A percentile compares a stretch with the other conserved stretches of the same genome.
Evolutionary conservation across 2,329 filamentous ascomycete species (phyloP).

Genomic region (Laburnicola sp.): DNA sequence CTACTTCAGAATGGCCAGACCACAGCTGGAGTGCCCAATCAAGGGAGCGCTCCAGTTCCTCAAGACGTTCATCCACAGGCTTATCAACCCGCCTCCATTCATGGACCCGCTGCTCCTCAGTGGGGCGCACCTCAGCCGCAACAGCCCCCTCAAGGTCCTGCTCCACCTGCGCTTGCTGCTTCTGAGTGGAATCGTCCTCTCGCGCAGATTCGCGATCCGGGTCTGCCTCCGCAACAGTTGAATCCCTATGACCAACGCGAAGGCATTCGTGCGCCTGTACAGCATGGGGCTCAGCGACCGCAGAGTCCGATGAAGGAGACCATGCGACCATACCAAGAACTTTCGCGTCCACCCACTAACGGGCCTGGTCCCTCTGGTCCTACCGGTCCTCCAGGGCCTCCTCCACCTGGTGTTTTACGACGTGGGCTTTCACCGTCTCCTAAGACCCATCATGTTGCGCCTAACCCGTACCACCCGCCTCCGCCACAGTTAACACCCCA

Average conservation of each 20-base stretch:
- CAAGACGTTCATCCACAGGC: conserved; percentile 96
- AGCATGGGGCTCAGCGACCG: conserved; percentile 67
- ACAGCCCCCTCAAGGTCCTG: conserved; percentile 66
- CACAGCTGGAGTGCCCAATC: conserved; percentile 68
- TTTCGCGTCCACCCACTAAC: conserved; percentile 56
- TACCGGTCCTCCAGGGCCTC: conserved; percentile 48
- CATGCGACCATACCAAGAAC: conserved; percentile 69
- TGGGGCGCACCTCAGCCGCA: conserved; percentile 79
- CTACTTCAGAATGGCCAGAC: conserved; percentile 80
- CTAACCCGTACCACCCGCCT: conserved; percentile 54
- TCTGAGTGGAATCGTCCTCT: conserved; percentile 65
- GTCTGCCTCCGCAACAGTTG: conserved; percentile 68
- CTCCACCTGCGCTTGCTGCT: conserved; percentile 58
- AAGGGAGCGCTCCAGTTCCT: conserved; percentile 78
- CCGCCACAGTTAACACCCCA: conserved; percentile 56
- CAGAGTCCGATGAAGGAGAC: conserved; percentile 76
- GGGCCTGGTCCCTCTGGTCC: conserved; percentile 49
- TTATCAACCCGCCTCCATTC: conserved; percentile 81
- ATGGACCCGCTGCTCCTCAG: conserved; percentile 81
- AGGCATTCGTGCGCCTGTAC: conserved; percentile 67
- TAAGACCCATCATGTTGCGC: conserved; percentile 58
- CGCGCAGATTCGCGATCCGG: conserved; percentile 72
- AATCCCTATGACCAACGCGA: conserved; percentile 85
- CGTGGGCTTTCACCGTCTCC: conserved; percentile 62
- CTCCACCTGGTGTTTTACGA: conserved; percentile 47